A percentile compares a stretch with the other conserved stretches of the same genome.
These are phyloP conservation scores for Yamadazyma buinensis DNA, from an alignment of 1,139 yeast genomes.

Conservation along the genomic window DNA sequence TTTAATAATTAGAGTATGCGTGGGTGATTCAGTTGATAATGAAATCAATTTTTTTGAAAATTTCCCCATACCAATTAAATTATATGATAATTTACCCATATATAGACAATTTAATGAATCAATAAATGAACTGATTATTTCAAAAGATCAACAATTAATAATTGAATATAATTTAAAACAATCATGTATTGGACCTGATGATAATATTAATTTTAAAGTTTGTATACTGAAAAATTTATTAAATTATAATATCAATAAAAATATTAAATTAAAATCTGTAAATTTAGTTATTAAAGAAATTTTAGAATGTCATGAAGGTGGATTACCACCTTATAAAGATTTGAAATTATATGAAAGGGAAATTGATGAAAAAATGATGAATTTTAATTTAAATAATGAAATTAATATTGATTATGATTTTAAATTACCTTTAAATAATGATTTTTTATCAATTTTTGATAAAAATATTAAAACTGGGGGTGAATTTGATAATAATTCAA, in stretches of 20 bases:
- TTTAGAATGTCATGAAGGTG: slow-evolving; percentile 46
- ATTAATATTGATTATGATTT: slow-evolving; percentile 26
- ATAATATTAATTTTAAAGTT: slow-evolving; percentile 35
- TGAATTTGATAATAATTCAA: neutral
- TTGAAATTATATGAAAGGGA: slow-evolving; percentile 28
- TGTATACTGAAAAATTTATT: slow-evolving; percentile 36
- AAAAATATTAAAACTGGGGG: slow-evolving; percentile 1
- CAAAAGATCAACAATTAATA: slow-evolving; percentile 40
- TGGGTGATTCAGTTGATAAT: slow-evolving; percentile 30
- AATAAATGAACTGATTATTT: slow-evolving; percentile 30
- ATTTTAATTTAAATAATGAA: slow-evolving; percentile 25
- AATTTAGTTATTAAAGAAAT: slow-evolving; percentile 50
- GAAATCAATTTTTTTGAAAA: slow-evolving; percentile 29
- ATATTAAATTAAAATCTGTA: slow-evolving; percentile 41
- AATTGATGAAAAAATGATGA: slow-evolving; percentile 18
- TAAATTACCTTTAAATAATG: slow-evolving; percentile 37
- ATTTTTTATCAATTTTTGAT: slow-evolving; percentile 27
- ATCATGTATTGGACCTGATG: slow-evolving; percentile 51
- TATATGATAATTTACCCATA: slow-evolving; percentile 51
- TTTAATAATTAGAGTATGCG: slow-evolving; percentile 29
- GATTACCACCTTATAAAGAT: slow-evolving; percentile 37
- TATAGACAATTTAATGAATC: slow-evolving; percentile 55
- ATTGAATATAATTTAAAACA: slow-evolving; percentile 42
- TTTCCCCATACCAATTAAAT: slow-evolving; percentile 47
- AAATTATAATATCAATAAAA: slow-evolving; percentile 30